Conservation (phyloP, 2,329 filamentous ascomycete genomes). For the Huntiella bhutanensis region DNA sequence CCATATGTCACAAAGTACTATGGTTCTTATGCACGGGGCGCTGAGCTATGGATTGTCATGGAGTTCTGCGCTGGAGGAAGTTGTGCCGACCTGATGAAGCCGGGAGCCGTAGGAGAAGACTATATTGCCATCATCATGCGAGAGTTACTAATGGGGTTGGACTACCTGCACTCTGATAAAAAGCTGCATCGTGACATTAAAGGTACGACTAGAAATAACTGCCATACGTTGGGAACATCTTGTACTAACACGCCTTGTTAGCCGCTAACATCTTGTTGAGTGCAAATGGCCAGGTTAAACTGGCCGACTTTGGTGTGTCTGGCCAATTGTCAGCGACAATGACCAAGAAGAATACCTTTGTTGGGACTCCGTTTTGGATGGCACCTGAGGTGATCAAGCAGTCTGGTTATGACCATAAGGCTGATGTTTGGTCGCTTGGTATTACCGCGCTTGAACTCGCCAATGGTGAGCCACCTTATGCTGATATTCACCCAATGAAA, state of each 20-base stretch:
- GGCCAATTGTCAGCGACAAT: constrained; percentile 92
- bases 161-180: constrained; percentile 87
- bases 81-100: constrained; percentile 90
- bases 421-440: constrained; percentile 91
- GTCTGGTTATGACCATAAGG: constrained; percentile 93
- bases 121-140: constrained; percentile 93
- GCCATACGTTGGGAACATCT: not conserved
- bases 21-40: constrained; percentile 88
- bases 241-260: constrained; percentile 18
- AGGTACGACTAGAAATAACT: constrained; percentile 30
- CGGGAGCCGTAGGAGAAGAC: constrained; percentile 75
- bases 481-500: constrained; percentile 97
- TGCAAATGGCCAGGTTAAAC: constrained; percentile 84
- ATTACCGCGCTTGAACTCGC: constrained; percentile 88
- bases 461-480: constrained; percentile 81
- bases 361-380: constrained; percentile 99
- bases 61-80: constrained; percentile 96
- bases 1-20: constrained; percentile 96
- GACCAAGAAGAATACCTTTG: constrained; percentile 99
- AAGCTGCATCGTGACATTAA: constrained; percentile 96
- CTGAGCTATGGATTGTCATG: constrained; percentile 98
- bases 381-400: constrained; percentile 97
- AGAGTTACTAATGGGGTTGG: constrained; percentile 73
- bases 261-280: constrained; percentile 85
- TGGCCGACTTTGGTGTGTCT: constrained; percentile 93